Percentiles rank a stretch among this genome's conserved stretches.
phyloP scores from a whole-genome alignment of 257 asterid genomes.

The Salvia rosmarinus region DNA sequence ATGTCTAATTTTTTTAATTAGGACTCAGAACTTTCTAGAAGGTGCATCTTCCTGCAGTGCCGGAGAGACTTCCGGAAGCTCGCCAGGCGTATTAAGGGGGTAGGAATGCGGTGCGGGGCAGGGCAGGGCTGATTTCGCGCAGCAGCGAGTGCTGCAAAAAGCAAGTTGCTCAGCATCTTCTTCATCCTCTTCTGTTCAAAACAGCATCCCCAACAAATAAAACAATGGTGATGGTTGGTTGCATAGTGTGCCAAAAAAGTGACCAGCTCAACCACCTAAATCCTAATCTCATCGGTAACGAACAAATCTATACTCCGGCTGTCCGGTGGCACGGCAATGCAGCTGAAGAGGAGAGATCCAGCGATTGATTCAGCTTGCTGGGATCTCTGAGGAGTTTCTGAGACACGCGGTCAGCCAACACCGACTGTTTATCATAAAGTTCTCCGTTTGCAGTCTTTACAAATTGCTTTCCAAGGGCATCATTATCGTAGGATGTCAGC shows the following conservation, averaged over 20 bases:
- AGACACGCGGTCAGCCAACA: conserved; percentile 78
- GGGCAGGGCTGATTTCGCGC: background rate
- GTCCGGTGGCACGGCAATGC: conserved; percentile 51
- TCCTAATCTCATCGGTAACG: conserved; percentile 9
- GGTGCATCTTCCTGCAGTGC: conserved; percentile 21
- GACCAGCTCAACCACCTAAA: conserved; percentile 13
- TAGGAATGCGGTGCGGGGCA: background rate
- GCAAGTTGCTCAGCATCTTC: conserved; percentile 15
- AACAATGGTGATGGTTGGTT: conserved; percentile 31
- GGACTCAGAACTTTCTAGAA: conserved; percentile 43
- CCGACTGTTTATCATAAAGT: conserved; percentile 62
- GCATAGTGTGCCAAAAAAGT: conserved; percentile 25
- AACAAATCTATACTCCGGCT: conserved; percentile 45
- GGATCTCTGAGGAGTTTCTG: conserved; percentile 74
- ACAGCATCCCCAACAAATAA: conserved; percentile 41
- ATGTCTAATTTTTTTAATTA: conserved; percentile 33
- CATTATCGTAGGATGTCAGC: conserved; percentile 53
- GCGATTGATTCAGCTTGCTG: conserved; percentile 57
- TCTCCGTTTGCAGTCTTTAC: conserved; percentile 56
- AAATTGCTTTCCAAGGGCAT: conserved; percentile 59
- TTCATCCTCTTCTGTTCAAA: conserved; percentile 17
- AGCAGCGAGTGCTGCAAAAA: conserved; percentile 1
- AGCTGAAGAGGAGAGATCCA: conserved; percentile 60
- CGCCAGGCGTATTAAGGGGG: conserved; percentile 33
- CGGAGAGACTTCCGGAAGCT: conserved; percentile 27